Base-by-base conservation (phyloP, 2,329 filamentous ascomycete species). In the Aspergillus unguis region DNA sequence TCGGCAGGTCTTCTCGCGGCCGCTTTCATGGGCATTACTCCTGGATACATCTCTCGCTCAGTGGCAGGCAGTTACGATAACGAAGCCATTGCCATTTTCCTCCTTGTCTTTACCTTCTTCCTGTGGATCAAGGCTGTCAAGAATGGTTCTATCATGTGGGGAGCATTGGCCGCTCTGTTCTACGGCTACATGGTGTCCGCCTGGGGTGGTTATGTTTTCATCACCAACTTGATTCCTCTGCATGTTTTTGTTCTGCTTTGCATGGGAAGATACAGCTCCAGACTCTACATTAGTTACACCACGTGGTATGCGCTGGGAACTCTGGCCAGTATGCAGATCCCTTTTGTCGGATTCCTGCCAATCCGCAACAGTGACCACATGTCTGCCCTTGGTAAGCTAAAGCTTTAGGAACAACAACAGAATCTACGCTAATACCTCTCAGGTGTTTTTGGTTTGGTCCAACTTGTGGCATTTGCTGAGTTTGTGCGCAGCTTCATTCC, bases 121-220 rank as follows among this genome's bases (percentile, higher is more conserved):
- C 84, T 99, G 48, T 99, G 94, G 94, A 96, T 99, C 77, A 97
- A 97, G 82, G 90, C 94, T 23, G 82, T 99, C 62, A 99, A 99
- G 80, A 83, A 91, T 53, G 94, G 94, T 27, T 97, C 94, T 46
- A 91, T 95, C 71, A 88, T 96, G 74, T 99, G 92, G 92, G 92
- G 91, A 63, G 92, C 90, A 35, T 80, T 96, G 58, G 94, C 92
- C 64, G 94, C 94, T 40, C 81, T 99, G 50, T 97, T 95, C 77
- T 99, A 99, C 75, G 94, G 94, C 68, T 99, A 99, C 84, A 99
- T 99, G 94, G 94, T 99, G 59, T 94, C 92, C 44, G 95, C 95
- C 17, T 99, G 94, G 94, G 94, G 94, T 81, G 94, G 94, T 69
- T 99, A 99, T 73, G 94, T 96, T 66, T 99, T 99, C 83, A 99